Percentiles rank a stretch among this genome's conserved stretches.
These are phyloP conservation scores for Talaromyces marneffei DNA, from an alignment of 2,329 filamentous ascomycete genomes.

Conservation along the genomic window DNA sequence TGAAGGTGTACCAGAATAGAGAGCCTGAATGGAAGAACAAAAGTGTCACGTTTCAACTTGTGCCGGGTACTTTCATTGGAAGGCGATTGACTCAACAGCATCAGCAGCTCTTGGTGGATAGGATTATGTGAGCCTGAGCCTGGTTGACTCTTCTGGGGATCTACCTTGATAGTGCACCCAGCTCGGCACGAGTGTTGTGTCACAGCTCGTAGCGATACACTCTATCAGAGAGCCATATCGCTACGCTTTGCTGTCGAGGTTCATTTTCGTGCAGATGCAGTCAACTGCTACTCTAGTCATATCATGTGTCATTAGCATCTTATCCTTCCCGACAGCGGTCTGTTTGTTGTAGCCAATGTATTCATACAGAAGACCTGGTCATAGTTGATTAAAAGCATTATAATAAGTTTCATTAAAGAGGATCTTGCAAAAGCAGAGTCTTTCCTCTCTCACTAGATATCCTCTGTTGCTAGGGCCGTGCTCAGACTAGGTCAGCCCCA, in stretches of 20 bases:
- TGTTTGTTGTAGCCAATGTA: constrained; percentile 6
- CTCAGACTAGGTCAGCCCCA: not conserved
- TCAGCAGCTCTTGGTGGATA: not conserved
- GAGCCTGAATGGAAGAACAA: constrained; percentile 5
- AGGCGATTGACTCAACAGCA: not conserved
- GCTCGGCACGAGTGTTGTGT: constrained; percentile 3
- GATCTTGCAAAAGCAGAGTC: too few relatives aligned
- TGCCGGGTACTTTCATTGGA: not conserved
- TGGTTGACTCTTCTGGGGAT: not conserved
- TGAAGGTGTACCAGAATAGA: constrained; percentile 62
- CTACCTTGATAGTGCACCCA: not conserved
- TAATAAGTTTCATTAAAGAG: not conserved
- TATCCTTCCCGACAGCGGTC: constrained; percentile 1
- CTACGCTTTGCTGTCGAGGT: not conserved
- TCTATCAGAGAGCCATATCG: not conserved
- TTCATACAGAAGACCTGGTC: not conserved
- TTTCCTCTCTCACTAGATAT: too few relatives aligned
- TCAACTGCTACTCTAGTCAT: not conserved
- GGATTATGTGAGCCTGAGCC: not conserved
- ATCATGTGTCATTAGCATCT: constrained; percentile 1
- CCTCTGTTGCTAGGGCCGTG: not conserved
- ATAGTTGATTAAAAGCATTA: constrained; percentile 1
- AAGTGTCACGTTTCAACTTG: constrained; percentile 12
- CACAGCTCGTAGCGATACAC: not conserved
- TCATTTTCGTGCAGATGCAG: not conserved